Evolutionary conservation across 2,329 filamentous ascomycete genomes (phyloP).

Genomic region (Aspergillus ruber): DNA sequence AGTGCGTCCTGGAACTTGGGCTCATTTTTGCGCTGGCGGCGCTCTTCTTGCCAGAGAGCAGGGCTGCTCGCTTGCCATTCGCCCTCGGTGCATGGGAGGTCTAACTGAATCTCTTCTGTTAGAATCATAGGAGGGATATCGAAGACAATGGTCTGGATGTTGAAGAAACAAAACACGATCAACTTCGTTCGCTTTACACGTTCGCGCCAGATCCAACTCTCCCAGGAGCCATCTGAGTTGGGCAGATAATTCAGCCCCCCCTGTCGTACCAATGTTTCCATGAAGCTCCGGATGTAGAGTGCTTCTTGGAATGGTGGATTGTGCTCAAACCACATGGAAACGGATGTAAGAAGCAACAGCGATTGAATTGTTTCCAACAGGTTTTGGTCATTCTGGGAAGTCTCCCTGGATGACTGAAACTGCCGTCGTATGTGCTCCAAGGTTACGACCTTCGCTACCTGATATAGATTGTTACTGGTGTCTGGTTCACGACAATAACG

Average conservation of each 20-base stretch:
- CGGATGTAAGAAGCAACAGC: conserved; percentile 21
- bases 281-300: conserved; percentile 21
- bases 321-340: conserved; percentile 27
- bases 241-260: conserved; percentile 24
- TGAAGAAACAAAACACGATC: conserved; percentile 30
- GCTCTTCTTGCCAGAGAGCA: conserved; percentile 19
- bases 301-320: conserved; percentile 25
- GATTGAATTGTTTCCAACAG: conserved; percentile 24
- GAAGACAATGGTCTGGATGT: conserved; percentile 32
- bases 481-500: conserved; percentile 29
- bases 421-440: conserved; percentile 25
- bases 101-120: conserved; percentile 24
- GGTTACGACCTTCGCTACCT: conserved; percentile 25
- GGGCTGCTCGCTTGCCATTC: conserved; percentile 25
- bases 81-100: conserved; percentile 26
- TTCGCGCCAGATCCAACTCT: conserved; percentile 27
- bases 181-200: conserved; percentile 25
- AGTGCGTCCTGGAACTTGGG: conserved; percentile 24
- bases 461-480: conserved; percentile 26
- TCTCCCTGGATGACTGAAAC: conserved; percentile 16
- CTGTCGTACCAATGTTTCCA: conserved; percentile 24
- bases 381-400: conserved; percentile 14
- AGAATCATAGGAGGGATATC: conserved; percentile 26
- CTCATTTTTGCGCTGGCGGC: conserved; percentile 16
- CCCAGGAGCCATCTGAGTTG: conserved; percentile 23